Conservation (phyloP, 306 rosid species). For the Ormosia emarginata region DNA sequence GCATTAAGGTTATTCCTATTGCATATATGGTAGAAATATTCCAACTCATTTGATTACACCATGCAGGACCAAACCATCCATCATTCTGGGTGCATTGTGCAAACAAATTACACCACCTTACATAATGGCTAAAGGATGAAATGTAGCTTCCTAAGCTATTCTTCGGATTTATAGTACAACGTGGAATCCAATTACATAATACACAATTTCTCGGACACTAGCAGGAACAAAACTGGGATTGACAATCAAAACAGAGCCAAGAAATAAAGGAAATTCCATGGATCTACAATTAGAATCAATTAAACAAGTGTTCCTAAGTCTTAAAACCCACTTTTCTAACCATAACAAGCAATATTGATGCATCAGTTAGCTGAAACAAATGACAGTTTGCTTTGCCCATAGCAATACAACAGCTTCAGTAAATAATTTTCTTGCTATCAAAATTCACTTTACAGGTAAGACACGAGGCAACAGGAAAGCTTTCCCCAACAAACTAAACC, state of each 20-base stretch:
- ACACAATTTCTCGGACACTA: not conserved
- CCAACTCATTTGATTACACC: not conserved
- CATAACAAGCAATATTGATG: conserved; percentile 8
- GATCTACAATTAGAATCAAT: not conserved
- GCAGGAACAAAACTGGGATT: not conserved
- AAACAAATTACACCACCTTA: not conserved
- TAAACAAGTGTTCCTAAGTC: not conserved
- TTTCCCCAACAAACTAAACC: conserved; percentile 79
- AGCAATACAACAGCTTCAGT: conserved; percentile 54
- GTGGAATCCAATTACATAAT: not conserved
- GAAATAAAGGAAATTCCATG: not conserved
- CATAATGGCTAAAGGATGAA: not conserved
- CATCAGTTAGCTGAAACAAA: conserved; percentile 35
- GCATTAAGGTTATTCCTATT: too few species aligned
- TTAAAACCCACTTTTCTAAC: conserved; percentile 16
- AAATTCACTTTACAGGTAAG: conserved; percentile 96
- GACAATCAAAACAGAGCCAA: not conserved
- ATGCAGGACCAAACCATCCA: not conserved
- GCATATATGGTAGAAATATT: not conserved
- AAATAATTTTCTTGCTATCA: conserved; percentile 78
- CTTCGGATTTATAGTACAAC: not conserved
- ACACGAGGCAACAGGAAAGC: conserved; percentile 39
- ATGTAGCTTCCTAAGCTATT: not conserved
- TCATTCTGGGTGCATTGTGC: not conserved
- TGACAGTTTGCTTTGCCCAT: conserved; percentile 37